Base-by-base conservation (phyloP, 306 rosid species). In the Crotalaria pallida region DNA sequence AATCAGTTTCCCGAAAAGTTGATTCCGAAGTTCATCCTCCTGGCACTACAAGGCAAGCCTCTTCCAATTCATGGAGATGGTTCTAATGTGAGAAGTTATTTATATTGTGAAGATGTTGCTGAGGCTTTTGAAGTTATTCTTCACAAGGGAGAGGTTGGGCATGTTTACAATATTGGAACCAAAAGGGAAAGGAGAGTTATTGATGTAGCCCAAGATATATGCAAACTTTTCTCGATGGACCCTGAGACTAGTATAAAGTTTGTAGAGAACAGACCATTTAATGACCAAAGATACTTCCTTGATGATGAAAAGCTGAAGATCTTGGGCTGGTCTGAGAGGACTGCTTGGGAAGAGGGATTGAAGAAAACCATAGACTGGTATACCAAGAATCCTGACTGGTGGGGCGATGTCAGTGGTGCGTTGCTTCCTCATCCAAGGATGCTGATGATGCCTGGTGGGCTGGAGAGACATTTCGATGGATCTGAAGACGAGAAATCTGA, bases 391-490 rank as follows among this genome's bases (percentile, higher is more conserved):
- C 96, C 97, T 47, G 71, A 74, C 65, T 91, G 97, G 97, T 91
- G 97, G 97, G 97, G 97, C 29, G 97, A 91, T 77, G 97, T 91
- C 61, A 69, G 88, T n/a, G 97, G 97, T 55, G 97, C 97, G 51
- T 58, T 91, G 82, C 92, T 88, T 69, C 97, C 97, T 80, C 97
- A 91, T 81, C 97, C 97, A 19, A 80, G 88, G 67, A 91, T 88
- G 96, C 77, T 91, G 79, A 87, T 91, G 96, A 88, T 88, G 97
- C 96, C 97, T 7, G 93, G 97, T 81, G 96, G 95, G 57, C 26
- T 88, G 44, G 97, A 87, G 83, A 79, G 89, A 71, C 88, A 74
- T 63, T 64, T 76, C 33, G 92, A 91, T 62, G 96, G 81, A 23
- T 58, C 89, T 38, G 96, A 87, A 23, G 96, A 85, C 8, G 88